phyloP scores from a whole-genome alignment of 345 rosid species.

The Brassica rapa region DNA sequence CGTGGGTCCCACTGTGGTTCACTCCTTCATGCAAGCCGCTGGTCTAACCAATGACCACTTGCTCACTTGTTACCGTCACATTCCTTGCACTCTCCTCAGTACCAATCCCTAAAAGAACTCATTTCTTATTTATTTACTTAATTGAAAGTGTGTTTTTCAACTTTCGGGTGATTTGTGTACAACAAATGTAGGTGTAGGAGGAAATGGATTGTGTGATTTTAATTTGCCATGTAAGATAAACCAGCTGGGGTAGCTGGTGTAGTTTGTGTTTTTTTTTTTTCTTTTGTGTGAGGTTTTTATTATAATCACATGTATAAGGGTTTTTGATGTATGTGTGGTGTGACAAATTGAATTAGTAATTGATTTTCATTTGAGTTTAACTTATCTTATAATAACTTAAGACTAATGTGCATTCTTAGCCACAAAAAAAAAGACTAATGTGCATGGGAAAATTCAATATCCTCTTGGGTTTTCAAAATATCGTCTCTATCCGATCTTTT shows the following conservation, averaged over 20 bases:
- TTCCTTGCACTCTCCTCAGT: conserved; percentile 29
- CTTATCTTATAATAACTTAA: background rate
- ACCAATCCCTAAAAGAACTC: conserved; percentile 2
- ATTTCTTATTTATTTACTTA: background rate
- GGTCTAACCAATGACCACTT: conserved; percentile 68
- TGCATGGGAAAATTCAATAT: background rate
- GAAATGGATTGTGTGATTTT: conserved; percentile 1
- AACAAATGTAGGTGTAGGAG: conserved; percentile 21
- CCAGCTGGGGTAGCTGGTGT: conserved; percentile 1
- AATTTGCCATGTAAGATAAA: conserved; percentile 25
- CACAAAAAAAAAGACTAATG: no score
- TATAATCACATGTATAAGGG: conserved; percentile 36
- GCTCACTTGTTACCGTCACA: conserved; percentile 47
- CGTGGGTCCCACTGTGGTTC: conserved; percentile 70
- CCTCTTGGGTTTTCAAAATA: conserved; percentile 15
- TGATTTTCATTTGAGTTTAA: conserved; percentile 3
- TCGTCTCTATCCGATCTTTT: background rate
- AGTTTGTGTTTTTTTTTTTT: background rate
- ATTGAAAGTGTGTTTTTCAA: conserved; percentile 30
- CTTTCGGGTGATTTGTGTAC: conserved; percentile 35
- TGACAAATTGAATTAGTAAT: conserved; percentile 21
- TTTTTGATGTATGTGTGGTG: conserved; percentile 42
- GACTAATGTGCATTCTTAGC: no score
- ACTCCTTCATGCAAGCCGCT: conserved; percentile 72
- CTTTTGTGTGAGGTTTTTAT: conserved; percentile 16